These are phyloP conservation scores for Globisporangium cederbergense DNA, from an alignment of 352 stramenopile species.

Conservation along the genomic window DNA sequence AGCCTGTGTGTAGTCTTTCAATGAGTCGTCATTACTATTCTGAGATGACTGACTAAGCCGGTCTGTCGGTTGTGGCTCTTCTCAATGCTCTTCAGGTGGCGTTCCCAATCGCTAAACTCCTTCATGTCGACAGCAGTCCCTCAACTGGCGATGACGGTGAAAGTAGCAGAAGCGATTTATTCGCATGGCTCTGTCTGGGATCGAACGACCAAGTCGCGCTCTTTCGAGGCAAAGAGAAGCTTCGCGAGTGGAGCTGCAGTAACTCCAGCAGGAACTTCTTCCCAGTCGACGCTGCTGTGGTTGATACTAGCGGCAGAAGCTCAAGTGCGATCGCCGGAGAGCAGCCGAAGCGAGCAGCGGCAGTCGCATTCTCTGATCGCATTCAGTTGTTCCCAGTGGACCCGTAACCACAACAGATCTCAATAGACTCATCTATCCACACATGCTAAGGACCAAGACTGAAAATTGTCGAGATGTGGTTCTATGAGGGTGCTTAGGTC, in stretches of 20 bases:
- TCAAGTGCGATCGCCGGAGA: not conserved
- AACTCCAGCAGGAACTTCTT: constrained; percentile 6
- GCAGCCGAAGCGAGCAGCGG: constrained; percentile 14
- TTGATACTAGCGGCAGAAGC: constrained; percentile 1
- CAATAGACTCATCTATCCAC: not conserved
- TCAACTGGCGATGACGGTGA: constrained; percentile 7
- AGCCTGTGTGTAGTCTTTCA: not conserved
- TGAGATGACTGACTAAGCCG: not conserved
- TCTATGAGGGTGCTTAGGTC: not conserved
- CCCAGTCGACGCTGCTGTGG: constrained; percentile 30
- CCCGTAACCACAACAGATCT: not conserved
- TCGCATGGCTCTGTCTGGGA: constrained; percentile 40
- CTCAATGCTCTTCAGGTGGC: constrained; percentile 17
- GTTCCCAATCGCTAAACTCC: constrained; percentile 40
- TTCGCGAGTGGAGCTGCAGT: constrained; percentile 25
- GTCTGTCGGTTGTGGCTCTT: not conserved
- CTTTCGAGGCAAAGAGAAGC: constrained; percentile 29
- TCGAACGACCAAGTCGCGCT: constrained; percentile 32
- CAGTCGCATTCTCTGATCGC: constrained; percentile 30
- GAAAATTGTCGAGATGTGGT: not conserved
- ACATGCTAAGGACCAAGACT: not conserved
- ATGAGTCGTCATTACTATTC: too few relatives aligned
- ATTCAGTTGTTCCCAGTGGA: constrained; percentile 26
- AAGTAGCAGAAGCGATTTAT: not conserved
- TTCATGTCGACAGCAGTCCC: constrained; percentile 18